phyloP scores from a whole-genome alignment of 2,329 filamentous ascomycete species.

The Alternaria arborescens region DNA sequence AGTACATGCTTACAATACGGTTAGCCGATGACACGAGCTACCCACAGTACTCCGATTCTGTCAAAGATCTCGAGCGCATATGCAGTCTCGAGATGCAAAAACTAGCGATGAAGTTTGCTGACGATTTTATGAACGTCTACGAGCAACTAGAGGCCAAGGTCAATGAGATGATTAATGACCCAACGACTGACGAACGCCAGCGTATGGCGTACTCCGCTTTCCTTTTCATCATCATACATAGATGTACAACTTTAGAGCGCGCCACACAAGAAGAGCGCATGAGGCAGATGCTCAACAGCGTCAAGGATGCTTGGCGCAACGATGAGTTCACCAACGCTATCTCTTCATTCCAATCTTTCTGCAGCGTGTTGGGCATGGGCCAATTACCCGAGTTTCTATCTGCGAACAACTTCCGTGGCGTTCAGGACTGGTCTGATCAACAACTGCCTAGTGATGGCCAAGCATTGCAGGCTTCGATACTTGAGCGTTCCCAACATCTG shows the following conservation, averaged over 20 bases:
- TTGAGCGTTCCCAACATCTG: slow-evolving; percentile 76
- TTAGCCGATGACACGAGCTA: slow-evolving; percentile 76
- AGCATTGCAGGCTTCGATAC: slow-evolving; percentile 78
- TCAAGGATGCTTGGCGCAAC: slow-evolving; percentile 81
- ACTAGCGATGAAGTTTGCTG: slow-evolving; percentile 87
- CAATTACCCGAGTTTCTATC: slow-evolving; percentile 83
- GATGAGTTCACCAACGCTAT: slow-evolving; percentile 72
- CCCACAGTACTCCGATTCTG: slow-evolving; percentile 81
- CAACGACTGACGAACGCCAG: slow-evolving; percentile 80
- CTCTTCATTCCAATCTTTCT: slow-evolving; percentile 81
- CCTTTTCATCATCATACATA: slow-evolving; percentile 92
- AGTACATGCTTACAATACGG: slow-evolving; percentile 87
- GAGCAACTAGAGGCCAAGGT: slow-evolving; percentile 85
- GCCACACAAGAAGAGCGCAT: slow-evolving; percentile 76
- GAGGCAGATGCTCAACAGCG: slow-evolving; percentile 79
- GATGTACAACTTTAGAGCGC: slow-evolving; percentile 77
- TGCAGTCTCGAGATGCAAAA: slow-evolving; percentile 88
- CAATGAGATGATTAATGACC: slow-evolving; percentile 77
- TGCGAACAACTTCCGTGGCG: slow-evolving; percentile 73
- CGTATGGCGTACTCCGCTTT: slow-evolving; percentile 89
- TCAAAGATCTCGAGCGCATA: slow-evolving; percentile 86
- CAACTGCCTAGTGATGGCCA: slow-evolving; percentile 81
- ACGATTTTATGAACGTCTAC: slow-evolving; percentile 88
- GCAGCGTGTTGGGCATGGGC: slow-evolving; percentile 78
- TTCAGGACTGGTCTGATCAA: slow-evolving; percentile 83